A percentile compares a stretch with the other conserved stretches of the same genome.
Conservation (phyloP, 2,329 filamentous ascomycete genomes). For the Dryadomyces sulphureus region DNA sequence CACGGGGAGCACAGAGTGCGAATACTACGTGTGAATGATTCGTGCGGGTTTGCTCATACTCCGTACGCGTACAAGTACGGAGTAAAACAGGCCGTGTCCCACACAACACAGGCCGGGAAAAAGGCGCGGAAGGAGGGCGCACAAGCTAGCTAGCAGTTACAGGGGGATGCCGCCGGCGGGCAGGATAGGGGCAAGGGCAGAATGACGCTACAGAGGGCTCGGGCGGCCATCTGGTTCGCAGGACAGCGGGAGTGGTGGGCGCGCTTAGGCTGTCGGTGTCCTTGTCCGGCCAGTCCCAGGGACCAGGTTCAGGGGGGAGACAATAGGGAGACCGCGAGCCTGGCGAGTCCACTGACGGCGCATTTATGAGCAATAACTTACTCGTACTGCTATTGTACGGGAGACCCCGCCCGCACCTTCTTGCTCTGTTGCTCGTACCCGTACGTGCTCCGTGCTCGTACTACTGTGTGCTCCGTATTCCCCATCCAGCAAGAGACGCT, state of each 20-base stretch:
- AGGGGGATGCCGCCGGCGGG: neutral
- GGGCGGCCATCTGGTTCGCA: neutral
- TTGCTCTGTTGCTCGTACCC: no score
- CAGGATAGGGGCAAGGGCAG: neutral
- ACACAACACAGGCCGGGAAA: neutral
- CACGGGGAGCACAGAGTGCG: no score
- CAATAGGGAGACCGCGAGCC: constrained; percentile 1
- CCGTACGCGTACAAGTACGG: no score
- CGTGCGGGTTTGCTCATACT: no score
- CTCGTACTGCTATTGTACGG: no score
- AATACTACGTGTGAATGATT: no score
- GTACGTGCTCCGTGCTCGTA: neutral
- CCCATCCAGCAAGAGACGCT: no score
- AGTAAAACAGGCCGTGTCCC: no score
- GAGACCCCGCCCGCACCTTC: no score
- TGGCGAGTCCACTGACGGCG: neutral
- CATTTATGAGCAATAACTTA: no score
- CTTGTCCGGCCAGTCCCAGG: neutral
- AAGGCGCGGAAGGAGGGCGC: neutral
- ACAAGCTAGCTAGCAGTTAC: no score
- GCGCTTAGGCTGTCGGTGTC: constrained; percentile 1
- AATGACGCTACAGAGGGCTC: neutral
- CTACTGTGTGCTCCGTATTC: no score
- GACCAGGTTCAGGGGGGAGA: constrained; percentile 1
- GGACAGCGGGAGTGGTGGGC: neutral